Evolutionary conservation across 306 rosid species (phyloP).

Genomic region (Pachyrhizus erosus): DNA sequence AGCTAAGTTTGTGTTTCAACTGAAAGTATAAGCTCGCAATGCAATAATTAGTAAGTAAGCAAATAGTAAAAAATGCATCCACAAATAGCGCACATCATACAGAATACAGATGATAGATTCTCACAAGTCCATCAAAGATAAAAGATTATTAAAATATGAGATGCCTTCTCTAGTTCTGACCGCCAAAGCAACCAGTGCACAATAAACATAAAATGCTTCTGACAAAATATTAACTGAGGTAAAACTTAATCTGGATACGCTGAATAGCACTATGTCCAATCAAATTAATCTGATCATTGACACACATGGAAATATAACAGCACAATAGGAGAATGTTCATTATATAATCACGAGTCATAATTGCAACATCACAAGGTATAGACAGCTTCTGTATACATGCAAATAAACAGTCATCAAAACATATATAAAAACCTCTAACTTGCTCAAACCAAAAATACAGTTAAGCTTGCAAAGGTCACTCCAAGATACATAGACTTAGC

Average conservation of each 20-base stretch:
- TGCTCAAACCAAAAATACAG: not conserved
- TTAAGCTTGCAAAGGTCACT: not conserved
- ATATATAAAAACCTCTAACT: not conserved
- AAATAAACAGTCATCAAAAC: not conserved
- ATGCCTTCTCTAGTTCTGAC: not conserved
- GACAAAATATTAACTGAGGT: not conserved
- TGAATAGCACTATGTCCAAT: not conserved
- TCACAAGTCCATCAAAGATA: not conserved
- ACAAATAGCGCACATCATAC: conserved; percentile 18
- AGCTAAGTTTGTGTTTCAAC: not conserved
- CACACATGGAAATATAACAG: not conserved
- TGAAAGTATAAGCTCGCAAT: not conserved
- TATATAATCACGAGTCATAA: not conserved
- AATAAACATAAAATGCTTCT: not conserved
- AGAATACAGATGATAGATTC: not conserved
- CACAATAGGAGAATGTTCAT: not conserved
- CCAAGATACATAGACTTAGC: not conserved
- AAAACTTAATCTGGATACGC: not conserved
- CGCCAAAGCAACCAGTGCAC: not conserved
- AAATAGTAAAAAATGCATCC: conserved; percentile 19
- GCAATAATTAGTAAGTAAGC: conserved; percentile 14
- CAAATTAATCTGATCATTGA: conserved; percentile 9
- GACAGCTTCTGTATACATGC: not conserved
- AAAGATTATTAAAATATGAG: not conserved
- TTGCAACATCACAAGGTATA: conserved; percentile 1